Base-by-base conservation (phyloP, 1,284 basidiomycete species). In the Boletus semigastroideus region DNA sequence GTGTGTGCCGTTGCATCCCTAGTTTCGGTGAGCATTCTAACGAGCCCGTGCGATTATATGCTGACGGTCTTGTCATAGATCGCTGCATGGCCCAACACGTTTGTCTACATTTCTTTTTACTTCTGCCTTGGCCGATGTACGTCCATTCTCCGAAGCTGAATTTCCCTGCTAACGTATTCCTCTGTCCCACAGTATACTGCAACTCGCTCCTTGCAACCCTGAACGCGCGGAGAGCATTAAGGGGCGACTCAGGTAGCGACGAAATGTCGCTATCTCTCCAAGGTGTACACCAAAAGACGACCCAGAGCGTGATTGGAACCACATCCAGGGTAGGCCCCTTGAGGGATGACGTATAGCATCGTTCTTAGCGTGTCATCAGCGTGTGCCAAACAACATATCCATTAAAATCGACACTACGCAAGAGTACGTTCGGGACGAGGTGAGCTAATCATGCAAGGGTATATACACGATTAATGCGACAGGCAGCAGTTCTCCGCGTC, bases 71-170 rank as follows among this genome's bases (percentile, higher is more conserved):
- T 38, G 8, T 17, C 7, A 40, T 19, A 67, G 78, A 72, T 79
- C 49, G 54, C 73, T 20, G 65, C 63, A 0, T 69, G 74, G 43
- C 75, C 77, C 2, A 44, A 54, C 42, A 74, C 77, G 1, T 74
- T 82, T 56, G 67, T 80, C 48, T 81, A 82, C 57, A 78, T 79
- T 14, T 59, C 70, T 9, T 82, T 82, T 64, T 81, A 77, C 63
- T 81, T 81, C 60, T 73, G 73, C 54, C 68, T 80, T 34, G 79
- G 79, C 16, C 74, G 79, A 33, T 58, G 75, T 77, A 56, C 49
- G 76, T 65, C 4, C 3, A 37, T 25, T 22, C 6, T 17, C 8
- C 11, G 13, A 19, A 8, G 5, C 22, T 1, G 16, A n/a, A 38
- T 9, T 13, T 2, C 11, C 9, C 17, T 17, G 17, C 19, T 46